Evolutionary conservation across 2,329 filamentous ascomycete species (phyloP).

Genomic region (Fusarium sp.): DNA sequence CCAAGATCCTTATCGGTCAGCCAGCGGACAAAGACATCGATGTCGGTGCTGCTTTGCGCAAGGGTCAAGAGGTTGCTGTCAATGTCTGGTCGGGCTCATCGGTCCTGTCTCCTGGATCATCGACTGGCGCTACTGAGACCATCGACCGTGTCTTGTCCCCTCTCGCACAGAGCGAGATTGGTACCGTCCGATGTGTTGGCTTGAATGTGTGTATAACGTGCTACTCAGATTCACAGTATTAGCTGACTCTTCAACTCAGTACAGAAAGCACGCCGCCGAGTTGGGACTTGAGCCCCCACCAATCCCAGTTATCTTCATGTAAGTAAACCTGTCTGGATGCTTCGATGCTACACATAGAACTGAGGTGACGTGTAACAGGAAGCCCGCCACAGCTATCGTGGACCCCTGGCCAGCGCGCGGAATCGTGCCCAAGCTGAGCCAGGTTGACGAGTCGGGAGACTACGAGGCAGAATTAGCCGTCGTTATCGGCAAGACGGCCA

Average conservation of each 20-base stretch:
- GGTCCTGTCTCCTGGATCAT: conserved; percentile 66
- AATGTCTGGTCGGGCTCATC: conserved; percentile 70
- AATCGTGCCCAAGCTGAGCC: conserved; percentile 63
- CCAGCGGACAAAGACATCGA: conserved; percentile 66
- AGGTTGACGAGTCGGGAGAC: conserved; percentile 67
- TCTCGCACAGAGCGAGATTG: conserved; percentile 56
- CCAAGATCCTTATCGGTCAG: conserved; percentile 67
- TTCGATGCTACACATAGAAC: background rate
- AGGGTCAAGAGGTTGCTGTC: conserved; percentile 68
- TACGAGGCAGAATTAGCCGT: conserved; percentile 72
- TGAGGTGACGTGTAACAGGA: conserved; percentile 49
- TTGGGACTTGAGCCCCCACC: conserved; percentile 65
- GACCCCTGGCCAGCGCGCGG: conserved; percentile 67
- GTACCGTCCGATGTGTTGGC: conserved; percentile 71
- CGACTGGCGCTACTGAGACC: conserved; percentile 61
- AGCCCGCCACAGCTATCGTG: conserved; percentile 66
- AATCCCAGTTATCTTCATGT: conserved; percentile 69
- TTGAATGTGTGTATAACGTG: conserved; percentile 60
- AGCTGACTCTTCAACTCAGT: conserved; percentile 44
- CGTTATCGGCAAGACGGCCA: conserved; percentile 64
- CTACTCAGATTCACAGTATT: no score
- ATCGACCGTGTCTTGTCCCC: conserved; percentile 64
- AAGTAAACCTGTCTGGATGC: conserved; percentile 10
- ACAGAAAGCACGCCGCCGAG: conserved; percentile 59
- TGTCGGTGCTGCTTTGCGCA: conserved; percentile 68